Conservation (phyloP, 1,139 yeast genomes). For the Taphrina pruni region DNA sequence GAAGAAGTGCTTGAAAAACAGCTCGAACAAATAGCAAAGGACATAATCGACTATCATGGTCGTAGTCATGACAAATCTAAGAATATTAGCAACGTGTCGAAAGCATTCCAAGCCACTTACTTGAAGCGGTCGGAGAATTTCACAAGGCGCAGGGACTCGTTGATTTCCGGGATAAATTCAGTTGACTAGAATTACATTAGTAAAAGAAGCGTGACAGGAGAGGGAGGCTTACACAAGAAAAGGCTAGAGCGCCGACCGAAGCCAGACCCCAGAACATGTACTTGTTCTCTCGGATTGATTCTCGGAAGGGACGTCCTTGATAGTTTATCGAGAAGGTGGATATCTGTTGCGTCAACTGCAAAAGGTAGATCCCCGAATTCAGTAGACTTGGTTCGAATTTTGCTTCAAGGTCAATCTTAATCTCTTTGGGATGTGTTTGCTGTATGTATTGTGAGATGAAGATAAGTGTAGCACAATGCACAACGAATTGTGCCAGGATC, state of each 20-base stretch:
- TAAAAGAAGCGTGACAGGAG: slow-evolving; percentile 50
- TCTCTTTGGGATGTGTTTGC: slow-evolving; percentile 60
- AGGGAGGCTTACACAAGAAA: slow-evolving; percentile 63
- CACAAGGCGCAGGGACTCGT: slow-evolving; percentile 88
- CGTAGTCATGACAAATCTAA: slow-evolving; percentile 28
- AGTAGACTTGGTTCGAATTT: slow-evolving; percentile 84
- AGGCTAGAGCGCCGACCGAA: slow-evolving; percentile 87
- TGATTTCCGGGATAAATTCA: slow-evolving; percentile 92
- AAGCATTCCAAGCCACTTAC: slow-evolving; percentile 58
- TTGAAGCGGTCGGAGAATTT: slow-evolving; percentile 82
- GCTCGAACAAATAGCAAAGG: slow-evolving; percentile 79
- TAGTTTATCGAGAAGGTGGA: slow-evolving; percentile 97
- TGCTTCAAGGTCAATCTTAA: slow-evolving; percentile 76
- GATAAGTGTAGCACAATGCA: slow-evolving; percentile 81
- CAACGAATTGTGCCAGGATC: slow-evolving; percentile 92
- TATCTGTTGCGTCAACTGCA: slow-evolving; percentile 94
- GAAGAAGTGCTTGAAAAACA: slow-evolving; percentile 77
- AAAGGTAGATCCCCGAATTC: slow-evolving; percentile 93
- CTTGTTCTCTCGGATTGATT: slow-evolving; percentile 83
- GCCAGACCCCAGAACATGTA: slow-evolving; percentile 96
- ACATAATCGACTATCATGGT: slow-evolving; percentile 73
- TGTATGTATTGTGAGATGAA: slow-evolving; percentile 85
- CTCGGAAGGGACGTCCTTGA: slow-evolving; percentile 96
- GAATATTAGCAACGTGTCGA: neutral
- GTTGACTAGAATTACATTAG: slow-evolving; percentile 54